Base-by-base conservation (phyloP, 2,329 filamentous ascomycete genomes). In the Penicillium capsulatum region DNA sequence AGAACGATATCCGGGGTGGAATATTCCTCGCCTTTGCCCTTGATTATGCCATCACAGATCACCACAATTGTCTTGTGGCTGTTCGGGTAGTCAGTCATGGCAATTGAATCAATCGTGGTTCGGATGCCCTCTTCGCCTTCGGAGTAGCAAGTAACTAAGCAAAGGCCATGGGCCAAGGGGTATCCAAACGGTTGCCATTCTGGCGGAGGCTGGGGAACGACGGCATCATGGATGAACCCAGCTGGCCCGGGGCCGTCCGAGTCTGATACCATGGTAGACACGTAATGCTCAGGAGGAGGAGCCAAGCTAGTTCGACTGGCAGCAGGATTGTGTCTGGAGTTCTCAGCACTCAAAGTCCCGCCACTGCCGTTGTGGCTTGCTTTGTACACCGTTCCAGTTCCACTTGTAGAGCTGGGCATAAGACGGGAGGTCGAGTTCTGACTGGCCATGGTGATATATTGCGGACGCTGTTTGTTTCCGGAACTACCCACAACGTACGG, bases 151-250 rank as follows among this genome's bases (percentile, higher is more conserved):
- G 94, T 98, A 35, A 98, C 90, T 50, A 98, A 69, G 65, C 91
- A 97, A 60, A 98, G 89, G 1, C 86, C 77, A 66, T 98, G 92
- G 32, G 90, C 92, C 50, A 98, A 73, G 10, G 94, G 92, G 64
- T 88, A 98, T 1, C 91, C 92, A 61, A 94, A 97, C 0, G 92
- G 92, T 70, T 96, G 90, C 84, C 90, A 98, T 65, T 98, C 92
- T 2, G 90, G 83, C 7, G 92, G 92, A 26, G 92, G 92, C 60
- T 98, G 92, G 19, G 94, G 91, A 33, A 98, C 90, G 28, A 98
- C 92, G 27, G 86, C 78, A 64, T 96, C 90, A 61, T 97, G 91
- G 40, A 97, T 94, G 63, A 96, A 95, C n/a, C 90, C 91, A 22
- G 87, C 81, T 6, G 91, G 88, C 5, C 90, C 90, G 27, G 83